These are phyloP conservation scores for Starmera caribaea DNA, from an alignment of 805 yeast genomes.

Conservation along the genomic window DNA sequence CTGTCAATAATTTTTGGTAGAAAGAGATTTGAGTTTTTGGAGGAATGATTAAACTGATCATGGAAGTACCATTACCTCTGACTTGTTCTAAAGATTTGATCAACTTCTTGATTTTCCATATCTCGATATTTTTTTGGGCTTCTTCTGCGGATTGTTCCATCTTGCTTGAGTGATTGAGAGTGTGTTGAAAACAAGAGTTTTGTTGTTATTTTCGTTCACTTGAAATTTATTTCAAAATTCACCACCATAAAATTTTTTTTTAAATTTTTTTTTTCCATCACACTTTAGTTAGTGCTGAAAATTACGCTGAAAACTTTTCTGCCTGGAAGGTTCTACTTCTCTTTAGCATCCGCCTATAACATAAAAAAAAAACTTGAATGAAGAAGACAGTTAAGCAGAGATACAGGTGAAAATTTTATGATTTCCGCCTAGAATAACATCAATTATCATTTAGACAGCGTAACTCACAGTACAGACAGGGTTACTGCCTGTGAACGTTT, in stretches of 20 bases:
- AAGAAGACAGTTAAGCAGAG: too few species aligned
- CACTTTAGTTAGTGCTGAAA: conserved; percentile 1
- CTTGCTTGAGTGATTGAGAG: not conserved
- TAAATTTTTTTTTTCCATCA: not conserved
- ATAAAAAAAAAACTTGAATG: too few species aligned
- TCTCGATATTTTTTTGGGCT: conserved; percentile 94
- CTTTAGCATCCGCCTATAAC: too few species aligned
- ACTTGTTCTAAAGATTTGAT: conserved; percentile 83
- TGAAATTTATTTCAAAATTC: not conserved
- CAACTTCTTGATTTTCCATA: conserved; percentile 97
- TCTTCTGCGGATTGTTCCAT: conserved; percentile 40
- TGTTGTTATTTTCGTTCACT: not conserved
- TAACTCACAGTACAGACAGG: too few species aligned
- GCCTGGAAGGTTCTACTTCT: too few species aligned
- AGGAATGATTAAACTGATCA: conserved; percentile 94
- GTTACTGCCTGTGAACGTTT: too few species aligned
- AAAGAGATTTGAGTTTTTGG: conserved; percentile 91
- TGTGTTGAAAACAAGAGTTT: not conserved
- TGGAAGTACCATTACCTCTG: conserved; percentile 98
- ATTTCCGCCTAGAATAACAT: too few species aligned
- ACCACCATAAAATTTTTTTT: not conserved
- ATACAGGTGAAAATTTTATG: too few species aligned
- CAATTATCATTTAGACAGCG: too few species aligned
- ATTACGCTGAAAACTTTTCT: not conserved
- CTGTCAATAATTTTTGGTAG: conserved; percentile 84